These are phyloP conservation scores for Schizophyllum commune DNA, from an alignment of 1,284 basidiomycete species.

Conservation along the genomic window DNA sequence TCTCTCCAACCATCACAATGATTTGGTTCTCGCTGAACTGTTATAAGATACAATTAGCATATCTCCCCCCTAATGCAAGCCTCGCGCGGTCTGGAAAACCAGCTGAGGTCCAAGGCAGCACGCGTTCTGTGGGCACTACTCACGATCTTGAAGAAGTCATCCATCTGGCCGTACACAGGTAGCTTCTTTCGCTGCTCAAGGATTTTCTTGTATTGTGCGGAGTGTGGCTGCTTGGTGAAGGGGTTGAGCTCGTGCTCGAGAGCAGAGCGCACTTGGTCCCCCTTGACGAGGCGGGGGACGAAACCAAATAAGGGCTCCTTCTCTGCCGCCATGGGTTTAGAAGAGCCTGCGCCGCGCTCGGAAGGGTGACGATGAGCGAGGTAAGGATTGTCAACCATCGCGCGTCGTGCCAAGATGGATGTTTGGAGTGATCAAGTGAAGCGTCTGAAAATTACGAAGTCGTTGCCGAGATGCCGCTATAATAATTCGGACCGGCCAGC, in stretches of 20 bases:
- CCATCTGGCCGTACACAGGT: slow-evolving; percentile 92
- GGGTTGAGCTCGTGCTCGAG: slow-evolving; percentile 84
- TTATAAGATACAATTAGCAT: neutral
- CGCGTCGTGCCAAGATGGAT: neutral
- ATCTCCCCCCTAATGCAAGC: neutral
- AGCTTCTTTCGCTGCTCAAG: slow-evolving; percentile 80
- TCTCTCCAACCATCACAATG: slow-evolving; percentile 90
- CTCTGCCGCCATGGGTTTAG: slow-evolving; percentile 18
- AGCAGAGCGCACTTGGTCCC: slow-evolving; percentile 62
- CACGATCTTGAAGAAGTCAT: slow-evolving; percentile 82
- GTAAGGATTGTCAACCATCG: slow-evolving; percentile 45
- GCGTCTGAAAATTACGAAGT: neutral
- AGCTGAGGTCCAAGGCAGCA: neutral
- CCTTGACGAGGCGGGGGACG: slow-evolving; percentile 70
- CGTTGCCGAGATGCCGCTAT: neutral
- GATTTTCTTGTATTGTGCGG: slow-evolving; percentile 82
- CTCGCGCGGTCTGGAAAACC: neutral
- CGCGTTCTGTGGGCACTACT: slow-evolving; percentile 31
- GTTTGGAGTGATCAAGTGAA: neutral
- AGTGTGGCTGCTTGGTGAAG: slow-evolving; percentile 78
- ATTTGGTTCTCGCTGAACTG: slow-evolving; percentile 62
- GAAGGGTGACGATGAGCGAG: slow-evolving; percentile 37
- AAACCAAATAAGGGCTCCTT: slow-evolving; percentile 71
- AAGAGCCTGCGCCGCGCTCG: slow-evolving; percentile 23
- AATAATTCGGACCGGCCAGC: too few species aligned